phyloP scores from a whole-genome alignment of 148 eudicot species.

The Vaccinium darrowii region DNA sequence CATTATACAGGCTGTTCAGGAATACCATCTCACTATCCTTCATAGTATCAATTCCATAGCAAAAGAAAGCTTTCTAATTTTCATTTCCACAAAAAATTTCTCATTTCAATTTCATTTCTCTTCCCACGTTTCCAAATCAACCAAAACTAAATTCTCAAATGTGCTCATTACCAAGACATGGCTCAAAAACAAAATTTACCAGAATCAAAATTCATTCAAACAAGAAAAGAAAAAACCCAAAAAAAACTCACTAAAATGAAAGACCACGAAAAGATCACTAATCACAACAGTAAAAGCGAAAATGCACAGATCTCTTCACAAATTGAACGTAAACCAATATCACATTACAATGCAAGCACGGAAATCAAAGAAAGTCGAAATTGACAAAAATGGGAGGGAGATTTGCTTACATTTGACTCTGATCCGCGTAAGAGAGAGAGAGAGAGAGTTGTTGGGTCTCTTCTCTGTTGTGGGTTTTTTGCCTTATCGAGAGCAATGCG shows the following conservation, averaged over 20 bases:
- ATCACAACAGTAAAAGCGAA: neutral
- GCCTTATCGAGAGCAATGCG: slow-evolving; percentile 8
- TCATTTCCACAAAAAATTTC: neutral
- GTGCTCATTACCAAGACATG: neutral
- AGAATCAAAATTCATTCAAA: neutral
- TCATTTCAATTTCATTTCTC: neutral
- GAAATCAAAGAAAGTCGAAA: neutral
- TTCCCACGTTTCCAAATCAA: slow-evolving; percentile 7
- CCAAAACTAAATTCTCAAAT: neutral
- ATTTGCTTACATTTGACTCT: slow-evolving; percentile 14
- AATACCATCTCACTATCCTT: neutral
- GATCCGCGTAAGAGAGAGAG: neutral
- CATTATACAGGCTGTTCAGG: neutral
- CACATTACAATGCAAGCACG: neutral
- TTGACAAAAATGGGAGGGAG: slow-evolving; percentile 3
- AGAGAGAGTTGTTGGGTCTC: neutral
- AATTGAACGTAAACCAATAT: neutral
- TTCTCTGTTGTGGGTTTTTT: neutral
- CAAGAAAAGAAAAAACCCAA: neutral
- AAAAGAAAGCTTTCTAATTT: neutral
- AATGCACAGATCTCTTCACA: slow-evolving; percentile 4
- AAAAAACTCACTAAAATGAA: neutral
- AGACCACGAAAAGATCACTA: neutral
- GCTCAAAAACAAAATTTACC: neutral
- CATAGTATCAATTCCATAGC: neutral